Conservation (phyloP, 83 land plant species). For the Picea mariana region DNA sequence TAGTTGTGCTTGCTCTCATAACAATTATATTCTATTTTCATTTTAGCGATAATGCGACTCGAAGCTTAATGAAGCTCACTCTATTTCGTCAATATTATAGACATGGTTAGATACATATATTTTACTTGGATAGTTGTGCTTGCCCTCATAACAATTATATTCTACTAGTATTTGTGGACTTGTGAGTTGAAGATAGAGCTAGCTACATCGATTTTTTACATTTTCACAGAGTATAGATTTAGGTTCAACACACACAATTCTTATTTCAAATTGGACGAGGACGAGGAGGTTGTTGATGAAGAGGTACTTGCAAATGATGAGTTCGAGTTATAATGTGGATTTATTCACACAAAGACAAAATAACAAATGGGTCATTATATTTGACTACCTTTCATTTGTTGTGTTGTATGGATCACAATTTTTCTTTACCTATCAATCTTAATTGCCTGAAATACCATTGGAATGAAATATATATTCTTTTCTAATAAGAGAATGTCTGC, state of each 20-base stretch:
- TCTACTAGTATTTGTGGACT: constrained; percentile 47
- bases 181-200: constrained; percentile 53
- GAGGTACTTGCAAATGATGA: not conserved
- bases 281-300: constrained; percentile 52
- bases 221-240: constrained; percentile 74
- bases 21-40: too few species aligned
- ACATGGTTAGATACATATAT: too few species aligned
- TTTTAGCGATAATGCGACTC: too few species aligned
- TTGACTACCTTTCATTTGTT: not conserved
- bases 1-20: constrained; percentile 58
- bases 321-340: too few species aligned
- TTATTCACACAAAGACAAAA: not conserved
- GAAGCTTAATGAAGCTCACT: too few species aligned
- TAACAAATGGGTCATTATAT: not conserved
- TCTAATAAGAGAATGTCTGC: not conserved
- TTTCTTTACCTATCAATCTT: not conserved
- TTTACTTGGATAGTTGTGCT: constrained; percentile 64
- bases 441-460: not conserved
- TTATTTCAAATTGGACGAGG: constrained; percentile 70
- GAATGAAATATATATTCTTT: not conserved
- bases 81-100: too few species aligned
- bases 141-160: constrained; percentile 26
- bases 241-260: constrained; percentile 63
- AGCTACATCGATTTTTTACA: constrained; percentile 13
- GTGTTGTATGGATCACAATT: not conserved